These are phyloP conservation scores for Hibiscus tridactylites DNA, from an alignment of 345 rosid species.

Conservation along the genomic window DNA sequence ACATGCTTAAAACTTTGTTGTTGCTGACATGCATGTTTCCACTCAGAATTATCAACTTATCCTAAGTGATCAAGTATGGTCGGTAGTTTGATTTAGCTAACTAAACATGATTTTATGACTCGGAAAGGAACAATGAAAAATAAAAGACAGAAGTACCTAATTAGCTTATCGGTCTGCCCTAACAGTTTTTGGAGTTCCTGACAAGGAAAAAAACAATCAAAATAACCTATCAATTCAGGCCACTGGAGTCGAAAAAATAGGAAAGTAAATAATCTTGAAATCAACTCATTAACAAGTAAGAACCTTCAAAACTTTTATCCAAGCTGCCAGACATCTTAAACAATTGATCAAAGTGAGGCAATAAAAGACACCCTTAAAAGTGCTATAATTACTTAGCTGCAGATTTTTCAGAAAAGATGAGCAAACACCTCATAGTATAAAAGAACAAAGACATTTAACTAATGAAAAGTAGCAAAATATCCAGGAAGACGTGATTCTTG, in stretches of 20 bases:
- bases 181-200: slow-evolving; percentile 53
- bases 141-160: slow-evolving; percentile 31
- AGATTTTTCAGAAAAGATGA: slow-evolving; percentile 11
- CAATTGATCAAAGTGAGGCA: slow-evolving; percentile 75
- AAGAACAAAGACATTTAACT: background rate
- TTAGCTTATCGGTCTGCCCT: slow-evolving; percentile 42
- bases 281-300: background rate
- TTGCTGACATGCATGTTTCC: slow-evolving; percentile 31
- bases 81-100: background rate
- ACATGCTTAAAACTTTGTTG: slow-evolving; percentile 56
- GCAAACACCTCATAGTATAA: background rate
- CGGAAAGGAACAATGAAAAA: background rate
- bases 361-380: slow-evolving; percentile 67
- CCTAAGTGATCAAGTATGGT: background rate
- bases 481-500: too few species aligned
- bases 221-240: background rate
- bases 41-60: background rate
- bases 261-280: background rate
- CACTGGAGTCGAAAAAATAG: background rate
- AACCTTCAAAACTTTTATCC: slow-evolving; percentile 74
- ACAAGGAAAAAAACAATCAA: background rate
- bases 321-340: slow-evolving; percentile 71
- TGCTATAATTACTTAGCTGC: slow-evolving; percentile 58
- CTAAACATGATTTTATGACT: background rate
- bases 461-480: background rate